Evolutionary conservation across 176 grass and related monocot species (phyloP), one percentile per base, ranked within the genome.

Genomic region (Ananas comosus): DNA sequence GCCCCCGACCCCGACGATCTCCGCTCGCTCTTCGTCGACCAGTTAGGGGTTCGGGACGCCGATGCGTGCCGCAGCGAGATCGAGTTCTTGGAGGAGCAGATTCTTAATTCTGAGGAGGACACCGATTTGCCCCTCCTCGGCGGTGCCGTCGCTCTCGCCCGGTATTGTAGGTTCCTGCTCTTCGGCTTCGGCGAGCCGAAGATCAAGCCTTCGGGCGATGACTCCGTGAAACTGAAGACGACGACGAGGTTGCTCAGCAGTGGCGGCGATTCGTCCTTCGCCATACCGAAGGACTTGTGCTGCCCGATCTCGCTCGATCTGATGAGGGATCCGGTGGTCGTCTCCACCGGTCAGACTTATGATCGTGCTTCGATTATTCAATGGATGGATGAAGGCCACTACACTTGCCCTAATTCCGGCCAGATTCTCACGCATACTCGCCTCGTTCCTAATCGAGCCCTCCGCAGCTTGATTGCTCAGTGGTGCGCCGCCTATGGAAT

Each of bases 281-380:
- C 56, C 10, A 77, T 94, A 51, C 95, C 87, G 9, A 99, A 91
- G 75, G 95, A 99, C 74, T 99, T 99, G 57, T 94, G 87, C 16
- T 99, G 95, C 72, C 90, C 95, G 24, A 94, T 99, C 78, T 94
- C 87, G 1, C 81, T 99, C 23, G 95, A 99, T 71, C 76, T 99
- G 68, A 94, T 99, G 87, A 70, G 76, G 1, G 85, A 99, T 58
- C 95, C 95, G 0, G 95, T 99, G 8, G 77, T 99, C 24, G 87
- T 82, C 28, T 88, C 90, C 49, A 99, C 95, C 10, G 95, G 95
- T 9, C 89, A 93, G 82, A 99, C 95, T 0, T 99, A 88, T 49
- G 95, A 99, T 66, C 89, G 94, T 28, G 79, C 84, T 8, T 94
- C 90, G 3, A 99, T 99, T 80, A 76, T 87, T 56, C 95, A 94